Evolutionary conservation across 768 basidiomycete species (phyloP).

Genomic region (Hypholoma fasciculare): DNA sequence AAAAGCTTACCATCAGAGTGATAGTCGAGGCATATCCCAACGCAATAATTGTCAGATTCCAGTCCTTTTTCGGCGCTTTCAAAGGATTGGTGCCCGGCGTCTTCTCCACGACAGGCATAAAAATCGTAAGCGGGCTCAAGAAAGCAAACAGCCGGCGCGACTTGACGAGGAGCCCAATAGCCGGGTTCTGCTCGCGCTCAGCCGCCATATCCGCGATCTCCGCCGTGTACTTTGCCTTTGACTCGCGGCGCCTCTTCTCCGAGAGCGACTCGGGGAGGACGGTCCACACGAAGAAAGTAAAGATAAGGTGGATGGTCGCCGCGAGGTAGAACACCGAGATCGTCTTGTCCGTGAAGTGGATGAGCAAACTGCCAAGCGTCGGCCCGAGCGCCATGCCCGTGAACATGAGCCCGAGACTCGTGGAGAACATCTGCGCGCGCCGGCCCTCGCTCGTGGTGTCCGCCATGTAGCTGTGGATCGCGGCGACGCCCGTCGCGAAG

Average conservation of each 20-base stretch:
- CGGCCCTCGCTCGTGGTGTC: constrained; percentile 59
- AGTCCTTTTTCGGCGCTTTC: constrained; percentile 49
- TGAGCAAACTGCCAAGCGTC: constrained; percentile 63
- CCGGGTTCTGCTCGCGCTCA: constrained; percentile 15
- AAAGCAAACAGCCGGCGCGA: constrained; percentile 56
- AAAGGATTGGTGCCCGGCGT: constrained; percentile 31
- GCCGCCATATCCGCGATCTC: constrained; percentile 23
- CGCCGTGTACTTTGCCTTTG: constrained; percentile 34
- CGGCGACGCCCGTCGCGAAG: constrained; percentile 46
- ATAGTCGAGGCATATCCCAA: constrained; percentile 50
- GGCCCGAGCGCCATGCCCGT: constrained; percentile 80
- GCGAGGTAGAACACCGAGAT: constrained; percentile 77
- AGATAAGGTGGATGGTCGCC: constrained; percentile 46
- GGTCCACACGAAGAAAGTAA: constrained; percentile 49
- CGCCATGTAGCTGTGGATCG: constrained; percentile 65
- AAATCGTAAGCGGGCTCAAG: constrained; percentile 69
- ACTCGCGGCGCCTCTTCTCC: constrained; percentile 41
- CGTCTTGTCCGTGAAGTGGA: constrained; percentile 52
- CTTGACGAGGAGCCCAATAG: constrained; percentile 32
- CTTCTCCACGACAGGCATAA: constrained; percentile 44
- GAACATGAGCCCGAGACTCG: constrained; percentile 67
- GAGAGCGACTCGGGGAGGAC: constrained; percentile 82
- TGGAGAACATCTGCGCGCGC: constrained; percentile 67
- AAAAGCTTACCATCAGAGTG: constrained; percentile 42
- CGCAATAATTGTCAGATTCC: constrained; percentile 63